Evolutionary conservation across 331 rosid species (phyloP), one percentile per base, ranked within the genome.

Genomic region (Acacia pycnantha): DNA sequence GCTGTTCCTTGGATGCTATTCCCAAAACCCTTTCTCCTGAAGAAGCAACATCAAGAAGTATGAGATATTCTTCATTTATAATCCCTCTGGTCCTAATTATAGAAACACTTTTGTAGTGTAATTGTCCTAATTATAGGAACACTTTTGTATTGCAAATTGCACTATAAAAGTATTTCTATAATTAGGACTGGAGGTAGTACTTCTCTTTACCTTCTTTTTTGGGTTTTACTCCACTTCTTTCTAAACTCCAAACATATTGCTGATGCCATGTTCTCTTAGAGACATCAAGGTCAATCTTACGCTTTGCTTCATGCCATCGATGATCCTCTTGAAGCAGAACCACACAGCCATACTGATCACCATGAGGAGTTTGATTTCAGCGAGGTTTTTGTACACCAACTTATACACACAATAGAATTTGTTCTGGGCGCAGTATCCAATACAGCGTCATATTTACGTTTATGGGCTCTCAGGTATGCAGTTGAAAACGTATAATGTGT

Each of bases 1-100:
- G 89, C 97, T 72, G 98, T 96, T 14, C 99, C 99, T 44, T 96
- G 98, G 99, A 96, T 96, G 99, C 89, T 96, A 58, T 62, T 94
- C 46, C 99, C 97, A 53, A 94, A 96, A 89, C 97, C 99, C 50
- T 91, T 96, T 83, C 90, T 96, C 53, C 88, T 94, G 89, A 92
- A 90, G 93, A 94, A 84, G 84, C 99, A 96, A 78, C 87, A 92
- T 58, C 70, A 77, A 87, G 92, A 87, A 72, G 99, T 96, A 88
- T 70, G 84, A 83, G 48, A 22, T 44, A 40, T 40, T 65, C 41
- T 31, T n/a, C 11, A 3, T 64, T 33, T 73, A 7, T 54, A n/a
- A n/a, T n/a, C n/a, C n/a, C n/a, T n/a, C n/a, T n/a, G n/a, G n/a
- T n/a, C n/a, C n/a, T n/a, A n/a, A n/a, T n/a, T n/a, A n/a, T n/a